phyloP scores from a whole-genome alignment of 1,139 yeast species.

The Yamadazyma spencermartinsiae region DNA sequence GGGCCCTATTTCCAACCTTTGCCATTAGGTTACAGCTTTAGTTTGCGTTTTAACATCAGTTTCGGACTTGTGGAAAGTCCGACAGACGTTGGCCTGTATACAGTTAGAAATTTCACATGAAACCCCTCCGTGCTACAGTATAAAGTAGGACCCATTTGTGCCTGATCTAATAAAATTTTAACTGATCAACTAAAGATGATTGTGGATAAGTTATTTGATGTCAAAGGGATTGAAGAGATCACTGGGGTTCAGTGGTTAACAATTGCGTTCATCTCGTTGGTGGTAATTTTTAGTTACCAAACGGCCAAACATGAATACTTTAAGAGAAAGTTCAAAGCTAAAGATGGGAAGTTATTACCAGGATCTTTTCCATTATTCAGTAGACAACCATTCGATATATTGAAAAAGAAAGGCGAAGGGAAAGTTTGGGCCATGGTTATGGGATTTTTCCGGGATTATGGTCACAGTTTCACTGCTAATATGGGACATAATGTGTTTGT shows the following conservation, averaged over 20 bases:
- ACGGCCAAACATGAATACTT: neutral
- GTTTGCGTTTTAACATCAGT: neutral
- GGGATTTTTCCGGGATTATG: slow-evolving; percentile 5
- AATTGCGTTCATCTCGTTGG: neutral
- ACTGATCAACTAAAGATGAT: neutral
- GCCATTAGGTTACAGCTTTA: too few relatives aligned
- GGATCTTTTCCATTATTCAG: slow-evolving; percentile 19
- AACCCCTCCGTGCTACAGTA: neutral
- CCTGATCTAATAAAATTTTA: neutral
- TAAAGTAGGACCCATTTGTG: neutral
- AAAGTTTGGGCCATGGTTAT: slow-evolving; percentile 5
- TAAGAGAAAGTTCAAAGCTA: slow-evolving; percentile 17
- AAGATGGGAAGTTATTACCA: slow-evolving; percentile 16
- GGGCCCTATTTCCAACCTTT: too few relatives aligned
- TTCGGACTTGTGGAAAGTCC: too few relatives aligned
- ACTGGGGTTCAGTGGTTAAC: neutral
- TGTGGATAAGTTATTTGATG: neutral
- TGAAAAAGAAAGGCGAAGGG: slow-evolving; percentile 20
- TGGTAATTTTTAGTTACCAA: neutral
- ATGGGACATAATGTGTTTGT: slow-evolving; percentile 10
- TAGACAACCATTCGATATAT: slow-evolving; percentile 3
- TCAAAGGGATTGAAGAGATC: neutral
- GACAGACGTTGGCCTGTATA: too few relatives aligned
- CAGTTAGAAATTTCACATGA: neutral
- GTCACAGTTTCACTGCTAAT: slow-evolving; percentile 4